These are phyloP conservation scores for Oenanthe javanica DNA, from an alignment of 140 eudicot species.

Conservation along the genomic window DNA sequence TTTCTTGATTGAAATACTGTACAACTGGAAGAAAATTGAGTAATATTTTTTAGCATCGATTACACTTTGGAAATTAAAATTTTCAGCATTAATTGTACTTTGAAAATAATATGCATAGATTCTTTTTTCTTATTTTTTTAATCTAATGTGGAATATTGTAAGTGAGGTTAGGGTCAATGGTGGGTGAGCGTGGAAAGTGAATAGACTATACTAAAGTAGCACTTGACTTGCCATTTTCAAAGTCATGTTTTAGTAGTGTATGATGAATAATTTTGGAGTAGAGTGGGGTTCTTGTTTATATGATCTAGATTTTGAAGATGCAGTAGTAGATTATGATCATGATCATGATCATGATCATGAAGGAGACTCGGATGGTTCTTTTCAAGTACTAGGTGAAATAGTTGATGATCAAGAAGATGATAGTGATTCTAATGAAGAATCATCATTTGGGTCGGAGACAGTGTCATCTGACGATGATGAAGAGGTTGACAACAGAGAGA, in stretches of 20 bases:
- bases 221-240: not conserved
- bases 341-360: not conserved
- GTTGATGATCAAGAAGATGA: not conserved
- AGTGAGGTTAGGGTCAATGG: too few species aligned
- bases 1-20: too few species aligned
- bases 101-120: too few species aligned
- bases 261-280: not conserved
- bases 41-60: too few species aligned
- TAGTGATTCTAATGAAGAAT: not conserved
- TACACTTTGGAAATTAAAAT: too few species aligned
- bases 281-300: not conserved
- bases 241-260: not conserved
- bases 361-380: not conserved
- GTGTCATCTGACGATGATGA: not conserved
- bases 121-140: too few species aligned
- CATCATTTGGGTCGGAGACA: not conserved
- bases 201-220: not conserved
- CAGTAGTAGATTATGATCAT: not conserved
- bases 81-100: too few species aligned
- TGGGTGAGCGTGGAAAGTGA: too few species aligned
- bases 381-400: not conserved
- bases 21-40: too few species aligned
- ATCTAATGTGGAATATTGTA: too few species aligned
- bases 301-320: not conserved
- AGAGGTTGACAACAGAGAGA: constrained; percentile 6